A percentile compares a stretch with the other conserved stretches of the same genome.
Evolutionary conservation across 2,329 filamentous ascomycete species (phyloP).

Genomic region (Whalleya microplaca): DNA sequence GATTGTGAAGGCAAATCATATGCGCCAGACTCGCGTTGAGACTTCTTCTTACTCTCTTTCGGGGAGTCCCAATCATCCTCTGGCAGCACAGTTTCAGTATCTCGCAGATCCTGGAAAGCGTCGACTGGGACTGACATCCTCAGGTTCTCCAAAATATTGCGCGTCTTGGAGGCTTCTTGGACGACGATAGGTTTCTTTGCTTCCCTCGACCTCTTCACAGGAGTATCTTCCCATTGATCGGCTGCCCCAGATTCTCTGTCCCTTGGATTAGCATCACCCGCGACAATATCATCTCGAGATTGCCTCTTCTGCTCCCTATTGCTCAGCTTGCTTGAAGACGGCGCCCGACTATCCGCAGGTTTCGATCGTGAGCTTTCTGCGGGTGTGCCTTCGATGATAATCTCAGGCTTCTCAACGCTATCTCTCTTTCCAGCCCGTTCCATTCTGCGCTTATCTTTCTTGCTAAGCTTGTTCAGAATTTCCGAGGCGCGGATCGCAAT

Average conservation of each 20-base stretch:
- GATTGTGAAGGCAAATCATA: conserved; percentile 11
- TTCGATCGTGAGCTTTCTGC: conserved; percentile 22
- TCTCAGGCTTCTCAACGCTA: conserved; percentile 29
- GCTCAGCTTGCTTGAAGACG: conserved; percentile 32
- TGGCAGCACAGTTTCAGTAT: conserved; percentile 4
- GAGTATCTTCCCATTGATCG: conserved; percentile 31
- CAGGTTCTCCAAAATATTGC: conserved; percentile 19
- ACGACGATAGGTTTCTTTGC: conserved; percentile 32
- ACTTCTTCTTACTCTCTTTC: conserved; percentile 12
- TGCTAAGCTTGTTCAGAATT: conserved; percentile 31
- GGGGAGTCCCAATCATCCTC: conserved; percentile 16
- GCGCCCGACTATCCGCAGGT: conserved; percentile 38
- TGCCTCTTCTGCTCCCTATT: conserved; percentile 48
- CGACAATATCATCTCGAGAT: conserved; percentile 27
- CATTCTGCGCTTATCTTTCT: conserved; percentile 42
- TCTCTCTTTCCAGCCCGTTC: conserved; percentile 42
- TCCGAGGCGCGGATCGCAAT: conserved; percentile 29
- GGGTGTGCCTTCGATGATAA: conserved; percentile 22
- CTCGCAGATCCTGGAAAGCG: conserved; percentile 14
- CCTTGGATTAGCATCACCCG: conserved; percentile 17
- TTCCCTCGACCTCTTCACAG: conserved; percentile 32
- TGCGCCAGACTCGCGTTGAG: conserved; percentile 3
- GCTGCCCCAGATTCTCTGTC: conserved; percentile 24
- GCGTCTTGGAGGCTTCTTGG: conserved; percentile 25
- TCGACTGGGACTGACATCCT: conserved; percentile 17